A percentile compares a stretch with the other conserved stretches of the same genome.
phyloP scores from a whole-genome alignment of 225 moss, liverwort and hornwort genomes.

The Anthoceros angustus region DNA sequence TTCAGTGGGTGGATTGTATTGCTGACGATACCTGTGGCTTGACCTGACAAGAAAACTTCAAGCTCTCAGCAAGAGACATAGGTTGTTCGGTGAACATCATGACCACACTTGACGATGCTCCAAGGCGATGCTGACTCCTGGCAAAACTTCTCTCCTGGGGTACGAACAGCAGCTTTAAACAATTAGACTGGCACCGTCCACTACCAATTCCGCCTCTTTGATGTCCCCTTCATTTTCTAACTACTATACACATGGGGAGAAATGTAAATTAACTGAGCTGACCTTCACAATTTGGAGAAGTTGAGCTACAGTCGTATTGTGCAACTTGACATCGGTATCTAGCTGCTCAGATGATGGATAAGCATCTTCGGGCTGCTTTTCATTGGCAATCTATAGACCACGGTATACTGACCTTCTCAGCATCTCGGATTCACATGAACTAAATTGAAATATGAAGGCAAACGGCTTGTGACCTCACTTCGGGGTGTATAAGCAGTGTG shows the following conservation, averaged over 20 bases:
- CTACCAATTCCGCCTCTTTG: no score
- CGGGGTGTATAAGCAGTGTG: background rate
- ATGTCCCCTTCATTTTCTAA: no score
- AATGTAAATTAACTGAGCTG: no score
- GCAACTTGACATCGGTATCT: no score
- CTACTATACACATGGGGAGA: no score
- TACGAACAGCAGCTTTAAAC: no score
- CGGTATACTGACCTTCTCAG: background rate
- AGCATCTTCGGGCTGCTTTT: background rate
- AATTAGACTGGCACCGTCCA: no score
- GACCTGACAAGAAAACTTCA: background rate
- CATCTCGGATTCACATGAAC: background rate
- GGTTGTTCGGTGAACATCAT: background rate
- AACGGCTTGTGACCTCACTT: no score
- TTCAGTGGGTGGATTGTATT: background rate
- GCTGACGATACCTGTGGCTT: background rate
- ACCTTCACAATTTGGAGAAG: no score
- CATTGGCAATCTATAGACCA: background rate
- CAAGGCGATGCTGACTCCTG: background rate
- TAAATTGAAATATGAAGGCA: background rate
- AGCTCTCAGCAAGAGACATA: background rate
- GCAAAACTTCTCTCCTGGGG: background rate
- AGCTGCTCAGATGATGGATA: no score
- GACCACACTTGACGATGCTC: background rate
- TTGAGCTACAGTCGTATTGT: no score